Conservation (phyloP, 345 rosid genomes). For the Conringia planisiliqua region DNA sequence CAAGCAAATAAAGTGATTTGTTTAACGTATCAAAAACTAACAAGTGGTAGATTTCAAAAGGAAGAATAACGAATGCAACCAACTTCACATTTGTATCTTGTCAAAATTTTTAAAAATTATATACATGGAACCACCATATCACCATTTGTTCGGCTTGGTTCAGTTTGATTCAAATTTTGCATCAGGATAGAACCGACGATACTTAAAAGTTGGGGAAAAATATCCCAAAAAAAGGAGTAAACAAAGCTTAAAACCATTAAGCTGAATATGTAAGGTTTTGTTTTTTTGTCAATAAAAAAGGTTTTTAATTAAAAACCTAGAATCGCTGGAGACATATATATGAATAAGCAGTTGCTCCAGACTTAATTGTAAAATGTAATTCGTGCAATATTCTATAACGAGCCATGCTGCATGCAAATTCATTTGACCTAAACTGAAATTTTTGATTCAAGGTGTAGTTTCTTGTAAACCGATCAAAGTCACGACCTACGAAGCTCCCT, state of each 20-base stretch:
- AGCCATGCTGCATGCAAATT: neutral
- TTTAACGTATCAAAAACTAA: neutral
- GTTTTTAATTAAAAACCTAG: too few species aligned
- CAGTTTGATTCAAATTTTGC: neutral
- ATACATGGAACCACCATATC: neutral
- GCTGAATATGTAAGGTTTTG: too few species aligned
- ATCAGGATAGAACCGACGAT: too few species aligned
- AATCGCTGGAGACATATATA: neutral
- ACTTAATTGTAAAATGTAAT: neutral
- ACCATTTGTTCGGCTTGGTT: neutral
- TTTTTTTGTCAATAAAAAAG: too few species aligned
- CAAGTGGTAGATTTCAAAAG: neutral
- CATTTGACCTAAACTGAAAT: neutral
- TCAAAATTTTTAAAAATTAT: neutral
- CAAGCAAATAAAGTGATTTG: slow-evolving; percentile 12
- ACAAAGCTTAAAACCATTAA: neutral
- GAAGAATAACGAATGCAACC: neutral
- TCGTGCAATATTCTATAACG: neutral
- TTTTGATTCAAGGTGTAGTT: neutral
- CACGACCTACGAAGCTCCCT: neutral
- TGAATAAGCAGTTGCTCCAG: neutral
- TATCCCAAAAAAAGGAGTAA: neutral
- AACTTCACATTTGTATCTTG: neutral
- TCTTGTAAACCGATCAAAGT: neutral
- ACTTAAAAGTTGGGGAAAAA: neutral